Evolutionary conservation across 2,329 filamentous ascomycete species (phyloP).

Genomic region (Trichoderma atroviride): DNA sequence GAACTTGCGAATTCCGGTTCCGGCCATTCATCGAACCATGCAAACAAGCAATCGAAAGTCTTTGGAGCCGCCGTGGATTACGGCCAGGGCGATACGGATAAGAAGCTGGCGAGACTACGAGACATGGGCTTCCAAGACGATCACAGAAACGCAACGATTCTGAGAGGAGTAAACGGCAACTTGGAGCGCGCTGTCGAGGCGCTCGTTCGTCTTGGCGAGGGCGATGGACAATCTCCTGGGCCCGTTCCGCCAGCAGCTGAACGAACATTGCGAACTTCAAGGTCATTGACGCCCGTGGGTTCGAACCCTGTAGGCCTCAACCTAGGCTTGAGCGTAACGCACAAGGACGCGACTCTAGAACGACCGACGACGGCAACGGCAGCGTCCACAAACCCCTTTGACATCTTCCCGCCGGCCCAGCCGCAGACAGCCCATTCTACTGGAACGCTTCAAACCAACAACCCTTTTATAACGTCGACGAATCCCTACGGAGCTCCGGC

Average conservation of each 20-base stretch:
- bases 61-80: conserved; percentile 70
- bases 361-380: conserved; percentile 47
- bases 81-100: conserved; percentile 63
- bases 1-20: conserved; percentile 36
- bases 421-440: conserved; percentile 68
- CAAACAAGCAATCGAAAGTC: conserved; percentile 67
- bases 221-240: conserved; percentile 48
- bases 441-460: conserved; percentile 60
- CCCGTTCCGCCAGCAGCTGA: conserved; percentile 48
- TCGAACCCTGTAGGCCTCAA: conserved; percentile 38
- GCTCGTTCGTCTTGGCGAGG: conserved; percentile 79
- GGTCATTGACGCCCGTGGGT: conserved; percentile 59
- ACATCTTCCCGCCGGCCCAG: conserved; percentile 56
- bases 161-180: conserved; percentile 83
- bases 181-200: conserved; percentile 85
- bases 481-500: conserved; percentile 69
- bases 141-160: conserved; percentile 75
- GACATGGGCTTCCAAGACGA: conserved; percentile 93
- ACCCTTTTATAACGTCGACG: conserved; percentile 58
- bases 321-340: conserved; percentile 40
- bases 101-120: conserved; percentile 74
- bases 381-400: conserved; percentile 69
- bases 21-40: conserved; percentile 44
- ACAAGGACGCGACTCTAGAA: conserved; percentile 35
- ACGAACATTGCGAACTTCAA: conserved; percentile 51